These are phyloP conservation scores for Pouteria campechiana DNA, from an alignment of 179 eudicot genomes.

Conservation along the genomic window DNA sequence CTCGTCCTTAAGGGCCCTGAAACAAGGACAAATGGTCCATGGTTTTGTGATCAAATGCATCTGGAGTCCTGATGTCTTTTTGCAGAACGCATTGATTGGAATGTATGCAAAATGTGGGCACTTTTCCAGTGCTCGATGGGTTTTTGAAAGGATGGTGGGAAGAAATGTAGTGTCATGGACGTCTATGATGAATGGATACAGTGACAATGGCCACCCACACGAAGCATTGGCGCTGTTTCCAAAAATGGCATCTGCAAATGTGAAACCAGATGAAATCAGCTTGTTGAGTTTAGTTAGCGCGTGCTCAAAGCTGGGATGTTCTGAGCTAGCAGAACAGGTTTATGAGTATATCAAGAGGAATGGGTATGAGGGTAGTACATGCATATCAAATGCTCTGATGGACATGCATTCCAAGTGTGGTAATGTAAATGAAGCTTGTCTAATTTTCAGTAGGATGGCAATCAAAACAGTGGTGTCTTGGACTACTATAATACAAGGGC, in stretches of 20 bases:
- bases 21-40: conserved; percentile 66
- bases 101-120: conserved; percentile 84
- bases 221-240: conserved; percentile 59
- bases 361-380: too few relatives aligned
- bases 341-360: too few relatives aligned
- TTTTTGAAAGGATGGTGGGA: conserved; percentile 37
- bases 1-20: conserved; percentile 42
- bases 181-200: conserved; percentile 80
- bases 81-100: conserved; percentile 61
- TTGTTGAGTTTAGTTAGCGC: too few relatives aligned
- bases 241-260: conserved; percentile 45
- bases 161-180: conserved; percentile 77
- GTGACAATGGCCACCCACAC: conserved; percentile 55
- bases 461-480: conserved; percentile 77
- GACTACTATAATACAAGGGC: too few relatives aligned
- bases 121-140: conserved; percentile 35
- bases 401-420: too few relatives aligned
- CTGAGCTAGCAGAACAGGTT: too few relatives aligned
- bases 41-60: conserved; percentile 38
- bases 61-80: conserved; percentile 41
- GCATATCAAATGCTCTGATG: too few relatives aligned
- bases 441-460: too few relatives aligned
- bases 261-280: too few relatives aligned
- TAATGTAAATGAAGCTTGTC: conserved; percentile 28
- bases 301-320: too few relatives aligned